These are phyloP conservation scores for Beta vulgaris DNA, from an alignment of 148 eudicot genomes.

Conservation along the genomic window DNA sequence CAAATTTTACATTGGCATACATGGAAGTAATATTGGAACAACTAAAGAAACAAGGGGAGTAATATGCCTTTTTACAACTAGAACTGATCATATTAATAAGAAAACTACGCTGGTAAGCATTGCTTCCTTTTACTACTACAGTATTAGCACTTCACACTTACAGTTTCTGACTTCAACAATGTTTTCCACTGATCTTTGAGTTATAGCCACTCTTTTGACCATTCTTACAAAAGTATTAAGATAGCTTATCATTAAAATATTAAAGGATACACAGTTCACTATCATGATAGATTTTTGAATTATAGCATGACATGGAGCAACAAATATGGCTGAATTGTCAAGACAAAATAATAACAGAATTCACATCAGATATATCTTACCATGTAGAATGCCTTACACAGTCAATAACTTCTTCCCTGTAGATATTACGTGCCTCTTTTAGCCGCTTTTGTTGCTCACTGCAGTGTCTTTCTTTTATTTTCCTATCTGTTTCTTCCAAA, in stretches of 20 bases:
- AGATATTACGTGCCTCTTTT: conserved; percentile 79
- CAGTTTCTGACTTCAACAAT: background rate
- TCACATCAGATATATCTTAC: conserved; percentile 37
- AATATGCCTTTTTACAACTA: background rate
- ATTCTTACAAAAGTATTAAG: background rate
- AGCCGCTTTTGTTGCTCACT: conserved; percentile 79
- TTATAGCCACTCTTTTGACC: background rate
- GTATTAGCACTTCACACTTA: background rate
- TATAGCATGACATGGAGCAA: background rate
- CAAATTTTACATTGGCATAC: too few relatives aligned
- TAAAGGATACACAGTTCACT: background rate
- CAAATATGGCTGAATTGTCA: background rate
- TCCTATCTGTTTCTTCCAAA: conserved; percentile 88
- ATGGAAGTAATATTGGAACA: too few relatives aligned
- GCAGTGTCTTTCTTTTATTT: conserved; percentile 63
- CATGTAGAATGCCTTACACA: conserved; percentile 78
- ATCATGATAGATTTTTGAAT: background rate
- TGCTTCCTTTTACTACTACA: background rate
- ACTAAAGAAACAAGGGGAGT: too few relatives aligned
- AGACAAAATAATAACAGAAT: background rate
- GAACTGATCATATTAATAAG: background rate
- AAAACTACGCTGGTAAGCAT: background rate
- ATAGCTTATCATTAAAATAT: background rate
- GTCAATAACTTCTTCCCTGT: conserved; percentile 87
- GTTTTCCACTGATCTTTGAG: background rate